Conservation (phyloP, 768 basidiomycete genomes). For the Lyophyllum shimeji region DNA sequence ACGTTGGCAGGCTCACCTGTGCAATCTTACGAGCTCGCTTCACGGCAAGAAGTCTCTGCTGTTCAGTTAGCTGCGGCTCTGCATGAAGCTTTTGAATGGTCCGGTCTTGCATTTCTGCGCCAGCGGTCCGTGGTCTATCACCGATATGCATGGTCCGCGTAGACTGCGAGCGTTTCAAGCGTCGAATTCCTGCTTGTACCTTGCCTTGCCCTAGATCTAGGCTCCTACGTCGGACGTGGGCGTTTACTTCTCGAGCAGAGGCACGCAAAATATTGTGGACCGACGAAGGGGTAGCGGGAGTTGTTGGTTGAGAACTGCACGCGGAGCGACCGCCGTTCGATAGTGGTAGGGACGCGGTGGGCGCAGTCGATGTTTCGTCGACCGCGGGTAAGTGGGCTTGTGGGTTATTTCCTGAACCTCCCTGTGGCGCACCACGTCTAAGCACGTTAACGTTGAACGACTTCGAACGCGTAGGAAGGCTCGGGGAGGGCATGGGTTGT, state of each 20-base stretch:
- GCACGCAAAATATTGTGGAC: not conserved
- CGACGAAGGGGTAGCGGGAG: not conserved
- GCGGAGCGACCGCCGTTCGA: constrained; percentile 5
- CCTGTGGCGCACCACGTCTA: not conserved
- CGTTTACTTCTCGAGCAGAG: not conserved
- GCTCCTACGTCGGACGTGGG: constrained; percentile 8
- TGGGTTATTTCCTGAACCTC: not conserved
- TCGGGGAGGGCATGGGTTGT: not conserved
- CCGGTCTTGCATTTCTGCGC: constrained; percentile 2
- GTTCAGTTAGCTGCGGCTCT: constrained; percentile 12
- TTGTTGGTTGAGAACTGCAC: not conserved
- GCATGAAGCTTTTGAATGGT: constrained; percentile 8
- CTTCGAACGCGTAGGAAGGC: constrained; percentile 6
- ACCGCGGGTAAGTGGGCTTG: not conserved
- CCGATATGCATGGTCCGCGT: constrained; percentile 1
- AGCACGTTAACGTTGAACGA: constrained; percentile 3
- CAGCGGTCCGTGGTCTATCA: not conserved
- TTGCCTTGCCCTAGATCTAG: constrained; percentile 9
- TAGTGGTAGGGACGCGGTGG: not conserved
- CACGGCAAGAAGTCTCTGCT: constrained; percentile 39
- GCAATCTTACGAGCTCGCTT: constrained; percentile 50
- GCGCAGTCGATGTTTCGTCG: constrained; percentile 2
- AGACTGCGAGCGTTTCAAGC: constrained; percentile 15
- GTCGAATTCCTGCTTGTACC: constrained; percentile 15
- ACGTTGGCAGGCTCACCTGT: constrained; percentile 33